Evolutionary conservation across 768 basidiomycete genomes (phyloP).

Genomic region (Lactarius pseudohatsudake): DNA sequence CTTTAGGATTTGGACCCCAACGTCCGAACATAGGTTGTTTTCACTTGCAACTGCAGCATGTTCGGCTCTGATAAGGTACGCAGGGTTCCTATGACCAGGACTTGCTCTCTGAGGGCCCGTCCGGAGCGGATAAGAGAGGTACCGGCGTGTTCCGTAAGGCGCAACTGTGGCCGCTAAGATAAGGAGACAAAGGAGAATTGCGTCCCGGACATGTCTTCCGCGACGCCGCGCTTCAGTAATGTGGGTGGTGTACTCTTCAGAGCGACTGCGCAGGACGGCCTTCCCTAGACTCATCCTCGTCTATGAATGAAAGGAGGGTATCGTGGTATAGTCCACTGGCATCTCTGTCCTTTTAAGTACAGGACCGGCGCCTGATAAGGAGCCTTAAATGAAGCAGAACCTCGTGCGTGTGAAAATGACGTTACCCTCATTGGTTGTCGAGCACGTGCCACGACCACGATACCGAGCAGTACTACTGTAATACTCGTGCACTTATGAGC

Average conservation of each 20-base stretch:
- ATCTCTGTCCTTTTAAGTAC: neutral
- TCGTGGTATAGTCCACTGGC: neutral
- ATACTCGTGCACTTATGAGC: neutral
- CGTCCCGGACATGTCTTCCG: constrained; percentile 4
- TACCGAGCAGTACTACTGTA: neutral
- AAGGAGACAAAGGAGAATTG: constrained; percentile 6
- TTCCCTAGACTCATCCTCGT: neutral
- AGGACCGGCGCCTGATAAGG: neutral
- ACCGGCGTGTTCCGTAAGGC: neutral
- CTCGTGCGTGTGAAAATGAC: no score
- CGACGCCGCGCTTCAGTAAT: neutral
- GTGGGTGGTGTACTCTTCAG: neutral
- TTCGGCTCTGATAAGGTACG: constrained; percentile 58
- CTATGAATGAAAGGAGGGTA: neutral
- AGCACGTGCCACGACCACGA: neutral
- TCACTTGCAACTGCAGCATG: constrained; percentile 90
- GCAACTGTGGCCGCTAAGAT: neutral
- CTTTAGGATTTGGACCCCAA: constrained; percentile 75
- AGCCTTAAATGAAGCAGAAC: no score
- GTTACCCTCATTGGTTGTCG: no score
- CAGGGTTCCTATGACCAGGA: constrained; percentile 44
- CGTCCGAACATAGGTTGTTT: constrained; percentile 79
- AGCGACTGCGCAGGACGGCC: neutral
- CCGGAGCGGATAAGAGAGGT: constrained; percentile 15
- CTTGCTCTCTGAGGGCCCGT: constrained; percentile 1